Base-by-base conservation (phyloP, 371 early-diverging fungal genomes). In the Mucor saturninus region DNA sequence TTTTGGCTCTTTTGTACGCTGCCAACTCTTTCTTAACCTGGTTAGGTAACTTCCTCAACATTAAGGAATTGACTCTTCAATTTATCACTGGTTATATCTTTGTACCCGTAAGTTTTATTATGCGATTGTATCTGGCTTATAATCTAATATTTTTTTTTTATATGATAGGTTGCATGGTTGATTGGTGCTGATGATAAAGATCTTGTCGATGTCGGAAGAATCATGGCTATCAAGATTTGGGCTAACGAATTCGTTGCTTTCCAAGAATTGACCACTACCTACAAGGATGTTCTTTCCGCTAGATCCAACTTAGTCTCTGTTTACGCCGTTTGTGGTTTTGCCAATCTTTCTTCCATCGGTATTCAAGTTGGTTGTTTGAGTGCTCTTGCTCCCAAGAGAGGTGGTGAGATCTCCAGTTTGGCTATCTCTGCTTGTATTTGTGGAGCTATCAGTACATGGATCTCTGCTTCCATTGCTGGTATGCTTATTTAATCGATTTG, bases 221-320 rank as follows among this genome's bases (percentile, higher is more conserved):
- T 93, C 30, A 75, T 95, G 79, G 93, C 91, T n/a, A 87, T 83
- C 60, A 95, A 95, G 79, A 84, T 91, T 64, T 81, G 93, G 68
- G 78, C 87, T 55, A 95, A 93, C 75, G 95, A 95, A 79, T 92
- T 95, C 71, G 90, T 87, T 28, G 95, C 95, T 13, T 95, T 89
- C 71, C 50, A 62, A 26, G 61, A 67, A 39, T 72, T 88, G 61
- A 73, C 78, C 1, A 60, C 57, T 43, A 61, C 35, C 2, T 65
- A 52, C 38, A 59, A 59, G 35, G 64, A 45, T n/a, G 14, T 21
- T 9, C 46, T 86, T 37, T 64, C 79, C 9, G 56, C 63, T 9
- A 80, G 88, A 21, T 73, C 83, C 0, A 52, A 69, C 13, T 26
- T 85, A 39, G 75, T 91, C 62, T 77, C 83, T 3, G 82, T 87